A percentile compares a stretch with the other conserved stretches of the same genome.
Evolutionary conservation across 2,329 filamentous ascomycete genomes (phyloP).

Genomic region (Pochonia chlamydosporia): DNA sequence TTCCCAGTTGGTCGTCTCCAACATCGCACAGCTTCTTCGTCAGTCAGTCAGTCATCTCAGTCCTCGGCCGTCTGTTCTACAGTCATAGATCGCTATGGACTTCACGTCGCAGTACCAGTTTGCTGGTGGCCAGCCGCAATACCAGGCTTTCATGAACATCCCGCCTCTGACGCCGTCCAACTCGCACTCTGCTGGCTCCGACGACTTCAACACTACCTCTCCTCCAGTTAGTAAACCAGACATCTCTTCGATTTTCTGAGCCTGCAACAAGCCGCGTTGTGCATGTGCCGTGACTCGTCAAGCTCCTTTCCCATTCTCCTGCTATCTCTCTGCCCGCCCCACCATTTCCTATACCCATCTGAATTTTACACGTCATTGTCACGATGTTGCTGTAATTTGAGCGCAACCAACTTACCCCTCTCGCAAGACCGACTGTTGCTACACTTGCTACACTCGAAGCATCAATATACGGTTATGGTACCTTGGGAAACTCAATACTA

Average conservation of each 20-base stretch:
- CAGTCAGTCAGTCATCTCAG: background rate
- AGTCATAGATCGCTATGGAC: slow-evolving; percentile 37
- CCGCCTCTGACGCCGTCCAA: slow-evolving; percentile 46
- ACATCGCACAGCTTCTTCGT: background rate
- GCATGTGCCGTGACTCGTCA: too few relatives aligned
- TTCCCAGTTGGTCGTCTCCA: background rate
- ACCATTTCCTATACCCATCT: too few relatives aligned
- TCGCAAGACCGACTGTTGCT: too few relatives aligned
- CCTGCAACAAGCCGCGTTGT: background rate
- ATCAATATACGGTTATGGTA: too few relatives aligned
- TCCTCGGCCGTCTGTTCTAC: background rate
- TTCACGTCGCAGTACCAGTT: slow-evolving; percentile 44
- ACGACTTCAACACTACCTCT: slow-evolving; percentile 8
- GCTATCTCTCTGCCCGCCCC: background rate
- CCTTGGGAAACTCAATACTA: too few relatives aligned
- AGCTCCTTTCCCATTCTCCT: too few relatives aligned
- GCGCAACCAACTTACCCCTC: too few relatives aligned
- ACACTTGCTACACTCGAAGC: too few relatives aligned
- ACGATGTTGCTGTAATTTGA: too few relatives aligned
- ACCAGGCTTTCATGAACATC: slow-evolving; percentile 49
- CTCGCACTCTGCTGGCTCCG: slow-evolving; percentile 6
- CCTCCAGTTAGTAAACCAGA: slow-evolving; percentile 7
- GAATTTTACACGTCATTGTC: too few relatives aligned
- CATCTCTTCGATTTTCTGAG: background rate
- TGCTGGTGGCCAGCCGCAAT: slow-evolving; percentile 41